Evolutionary conservation across 2,329 filamentous ascomycete species (phyloP).

Genomic region (Mycogone perniciosa): DNA sequence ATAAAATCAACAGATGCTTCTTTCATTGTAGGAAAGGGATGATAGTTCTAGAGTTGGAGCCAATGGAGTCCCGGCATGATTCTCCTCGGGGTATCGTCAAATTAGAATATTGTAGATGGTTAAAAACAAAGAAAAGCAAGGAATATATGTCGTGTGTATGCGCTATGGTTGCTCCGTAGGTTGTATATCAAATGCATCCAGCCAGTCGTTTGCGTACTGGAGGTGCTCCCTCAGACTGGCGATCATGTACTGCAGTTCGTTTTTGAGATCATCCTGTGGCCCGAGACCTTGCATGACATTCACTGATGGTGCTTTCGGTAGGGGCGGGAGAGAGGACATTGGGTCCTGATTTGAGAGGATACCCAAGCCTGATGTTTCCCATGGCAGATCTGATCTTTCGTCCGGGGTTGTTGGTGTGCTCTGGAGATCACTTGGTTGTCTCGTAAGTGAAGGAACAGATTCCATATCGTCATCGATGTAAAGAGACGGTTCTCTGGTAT

Average conservation of each 20-base stretch:
- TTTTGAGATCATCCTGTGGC: slow-evolving; percentile 9
- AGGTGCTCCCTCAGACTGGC: slow-evolving; percentile 12
- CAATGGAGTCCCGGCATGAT: no score
- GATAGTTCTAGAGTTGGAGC: no score
- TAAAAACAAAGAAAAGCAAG: no score
- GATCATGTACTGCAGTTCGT: slow-evolving; percentile 9
- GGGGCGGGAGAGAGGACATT: slow-evolving; percentile 4
- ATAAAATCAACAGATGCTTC: no score
- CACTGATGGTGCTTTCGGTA: slow-evolving; percentile 6
- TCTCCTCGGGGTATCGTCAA: no score
- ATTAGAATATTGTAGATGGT: no score
- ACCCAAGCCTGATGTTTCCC: slow-evolving; percentile 8
- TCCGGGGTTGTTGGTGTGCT: slow-evolving; percentile 11
- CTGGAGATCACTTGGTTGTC: slow-evolving; percentile 6
- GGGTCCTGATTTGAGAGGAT: slow-evolving; percentile 7
- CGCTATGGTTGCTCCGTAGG: background rate
- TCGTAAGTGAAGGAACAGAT: slow-evolving; percentile 4
- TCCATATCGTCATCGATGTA: slow-evolving; percentile 12
- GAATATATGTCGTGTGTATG: no score
- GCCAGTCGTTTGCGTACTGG: slow-evolving; percentile 11
- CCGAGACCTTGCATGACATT: slow-evolving; percentile 7
- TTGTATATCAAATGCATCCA: slow-evolving; percentile 4
- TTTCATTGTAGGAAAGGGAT: no score
- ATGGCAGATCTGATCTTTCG: slow-evolving; percentile 7
- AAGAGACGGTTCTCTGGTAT: slow-evolving; percentile 7